Percentiles rank a stretch among this genome's conserved stretches.
Conservation (phyloP, 2,329 filamentous ascomycete genomes). For the Ilyonectria mors-panacis region DNA sequence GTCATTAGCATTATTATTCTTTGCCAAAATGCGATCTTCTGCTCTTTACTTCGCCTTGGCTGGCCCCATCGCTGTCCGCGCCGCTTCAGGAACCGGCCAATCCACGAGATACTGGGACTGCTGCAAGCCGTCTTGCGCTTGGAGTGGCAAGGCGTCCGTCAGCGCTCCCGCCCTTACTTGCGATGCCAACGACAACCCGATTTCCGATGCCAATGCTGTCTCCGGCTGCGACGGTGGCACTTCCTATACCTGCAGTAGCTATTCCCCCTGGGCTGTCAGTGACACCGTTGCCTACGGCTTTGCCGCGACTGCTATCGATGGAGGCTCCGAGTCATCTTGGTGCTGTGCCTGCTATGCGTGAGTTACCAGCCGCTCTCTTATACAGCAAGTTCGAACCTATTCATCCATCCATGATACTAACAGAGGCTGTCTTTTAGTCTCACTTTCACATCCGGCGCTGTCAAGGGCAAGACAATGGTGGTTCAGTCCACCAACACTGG, state of each 20-base stretch:
- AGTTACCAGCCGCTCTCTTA: conserved; percentile 23
- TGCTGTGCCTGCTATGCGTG: conserved; percentile 77
- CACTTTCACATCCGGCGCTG: conserved; percentile 65
- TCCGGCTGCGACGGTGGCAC: conserved; percentile 71
- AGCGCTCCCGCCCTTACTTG: conserved; percentile 67
- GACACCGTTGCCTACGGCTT: conserved; percentile 74
- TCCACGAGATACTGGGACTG: conserved; percentile 72
- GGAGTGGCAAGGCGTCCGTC: conserved; percentile 70
- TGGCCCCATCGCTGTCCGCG: conserved; percentile 43
- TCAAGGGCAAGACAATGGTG: conserved; percentile 73
- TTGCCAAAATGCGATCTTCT: conserved; percentile 43
- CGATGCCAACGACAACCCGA: conserved; percentile 67
- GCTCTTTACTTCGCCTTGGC: conserved; percentile 42
- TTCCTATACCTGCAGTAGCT: conserved; percentile 73
- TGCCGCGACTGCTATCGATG: conserved; percentile 71
- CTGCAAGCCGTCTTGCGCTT: conserved; percentile 78
- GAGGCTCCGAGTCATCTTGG: conserved; percentile 71
- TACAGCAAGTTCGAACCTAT: background rate
- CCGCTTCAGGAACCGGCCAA: conserved; percentile 48
- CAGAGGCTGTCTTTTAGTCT: conserved; percentile 50
- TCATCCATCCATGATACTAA: background rate
- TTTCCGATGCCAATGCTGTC: conserved; percentile 63
- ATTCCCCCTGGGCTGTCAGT: conserved; percentile 74
- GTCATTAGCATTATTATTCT: conserved; percentile 33
- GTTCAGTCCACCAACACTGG: conserved; percentile 77